These are phyloP conservation scores for Fusarium sp. DNA, from an alignment of 2,329 filamentous ascomycete genomes.

Conservation along the genomic window DNA sequence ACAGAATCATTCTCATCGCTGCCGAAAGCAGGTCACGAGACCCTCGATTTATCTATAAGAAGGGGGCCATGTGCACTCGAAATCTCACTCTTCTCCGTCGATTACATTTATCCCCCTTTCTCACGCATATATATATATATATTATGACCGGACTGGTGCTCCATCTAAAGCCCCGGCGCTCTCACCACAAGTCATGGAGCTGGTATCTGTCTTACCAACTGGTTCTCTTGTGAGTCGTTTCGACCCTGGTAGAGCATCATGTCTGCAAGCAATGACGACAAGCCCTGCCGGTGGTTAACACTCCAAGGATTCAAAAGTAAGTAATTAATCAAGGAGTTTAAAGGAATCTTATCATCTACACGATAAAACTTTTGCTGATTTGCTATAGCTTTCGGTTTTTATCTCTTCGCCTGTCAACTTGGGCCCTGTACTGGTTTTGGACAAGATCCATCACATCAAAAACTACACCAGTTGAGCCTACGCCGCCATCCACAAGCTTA, in stretches of 20 bases:
- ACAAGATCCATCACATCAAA: neutral
- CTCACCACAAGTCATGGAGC: neutral
- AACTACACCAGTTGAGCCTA: neutral
- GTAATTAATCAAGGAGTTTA: neutral
- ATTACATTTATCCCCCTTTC: neutral
- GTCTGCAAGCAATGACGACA: neutral
- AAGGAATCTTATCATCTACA: neutral
- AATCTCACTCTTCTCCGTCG: neutral
- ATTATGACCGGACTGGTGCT: neutral
- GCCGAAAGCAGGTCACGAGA: neutral
- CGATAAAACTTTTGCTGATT: neutral
- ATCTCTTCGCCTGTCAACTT: neutral
- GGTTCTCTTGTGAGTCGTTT: neutral
- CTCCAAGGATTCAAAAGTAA: neutral
- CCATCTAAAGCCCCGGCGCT: neutral
- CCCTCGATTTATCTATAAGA: neutral
- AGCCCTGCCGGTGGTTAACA: neutral
- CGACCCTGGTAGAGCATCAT: neutral
- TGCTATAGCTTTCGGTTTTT: no score
- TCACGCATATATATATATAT: neutral
- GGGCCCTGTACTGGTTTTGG: neutral
- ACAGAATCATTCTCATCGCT: neutral
- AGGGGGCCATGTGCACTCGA: fast-evolving
- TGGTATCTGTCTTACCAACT: neutral
- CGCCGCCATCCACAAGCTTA: neutral